phyloP scores from a whole-genome alignment of 768 basidiomycete species.

The Gyrodon lividus region DNA sequence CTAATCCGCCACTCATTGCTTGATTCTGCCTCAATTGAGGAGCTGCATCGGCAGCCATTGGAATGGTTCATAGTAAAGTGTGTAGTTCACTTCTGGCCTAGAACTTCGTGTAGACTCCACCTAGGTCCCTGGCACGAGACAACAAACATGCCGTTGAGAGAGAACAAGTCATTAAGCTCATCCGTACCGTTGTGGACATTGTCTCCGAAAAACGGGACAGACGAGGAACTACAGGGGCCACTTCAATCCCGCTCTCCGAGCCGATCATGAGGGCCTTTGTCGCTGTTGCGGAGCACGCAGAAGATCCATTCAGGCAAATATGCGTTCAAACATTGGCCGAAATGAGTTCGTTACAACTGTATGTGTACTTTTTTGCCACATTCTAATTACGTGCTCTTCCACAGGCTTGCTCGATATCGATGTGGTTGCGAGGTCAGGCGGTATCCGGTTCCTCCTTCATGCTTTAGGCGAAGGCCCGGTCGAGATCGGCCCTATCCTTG shows the following conservation, averaged over 20 bases:
- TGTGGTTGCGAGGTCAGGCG: slow-evolving; percentile 76
- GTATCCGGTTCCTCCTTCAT: slow-evolving; percentile 82
- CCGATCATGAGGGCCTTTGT: slow-evolving; percentile 85
- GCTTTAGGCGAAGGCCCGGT: slow-evolving; percentile 87
- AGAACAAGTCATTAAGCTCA: slow-evolving; percentile 89
- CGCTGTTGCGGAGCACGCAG: slow-evolving; percentile 88
- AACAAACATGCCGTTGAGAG: slow-evolving; percentile 81
- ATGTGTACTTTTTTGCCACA: slow-evolving; percentile 4
- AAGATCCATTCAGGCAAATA: slow-evolving; percentile 82
- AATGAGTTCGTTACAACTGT: slow-evolving; percentile 58
- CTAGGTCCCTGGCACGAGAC: slow-evolving; percentile 81
- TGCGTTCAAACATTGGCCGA: slow-evolving; percentile 88
- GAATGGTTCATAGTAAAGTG: slow-evolving; percentile 94
- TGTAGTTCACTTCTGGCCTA: slow-evolving; percentile 14
- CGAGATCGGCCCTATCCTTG: slow-evolving; percentile 77
- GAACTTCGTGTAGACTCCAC: slow-evolving; percentile 7
- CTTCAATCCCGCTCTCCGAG: slow-evolving; percentile 64
- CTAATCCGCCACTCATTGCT: slow-evolving; percentile 77
- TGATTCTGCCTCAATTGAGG: slow-evolving; percentile 67
- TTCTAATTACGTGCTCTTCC: slow-evolving; percentile 9
- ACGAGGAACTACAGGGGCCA: slow-evolving; percentile 38
- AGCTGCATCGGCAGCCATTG: slow-evolving; percentile 59
- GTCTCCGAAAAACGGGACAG: slow-evolving; percentile 56
- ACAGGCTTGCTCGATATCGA: slow-evolving; percentile 87
- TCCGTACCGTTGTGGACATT: slow-evolving; percentile 78